Percentiles rank a stretch among this genome's conserved stretches.
Evolutionary conservation across 1,284 basidiomycete species (phyloP).

Genomic region (Sparassis latifolia): DNA sequence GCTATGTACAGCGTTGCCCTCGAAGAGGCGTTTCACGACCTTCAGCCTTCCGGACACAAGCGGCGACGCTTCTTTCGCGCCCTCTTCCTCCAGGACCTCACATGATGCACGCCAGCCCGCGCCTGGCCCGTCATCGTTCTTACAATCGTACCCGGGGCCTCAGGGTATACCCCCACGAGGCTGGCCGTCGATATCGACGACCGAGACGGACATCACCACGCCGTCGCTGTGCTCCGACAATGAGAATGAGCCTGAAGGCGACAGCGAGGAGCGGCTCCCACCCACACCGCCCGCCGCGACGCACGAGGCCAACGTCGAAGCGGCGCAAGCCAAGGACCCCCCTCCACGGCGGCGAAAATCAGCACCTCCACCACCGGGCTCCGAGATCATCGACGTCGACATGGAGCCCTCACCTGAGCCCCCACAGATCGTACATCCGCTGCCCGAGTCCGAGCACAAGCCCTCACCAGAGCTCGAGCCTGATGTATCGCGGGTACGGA

Average conservation of each 20-base stretch:
- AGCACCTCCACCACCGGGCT: background rate
- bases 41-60: conserved; percentile 6
- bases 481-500: conserved; percentile 1
- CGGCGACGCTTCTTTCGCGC: background rate
- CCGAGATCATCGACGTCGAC: background rate
- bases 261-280: conserved; percentile 27
- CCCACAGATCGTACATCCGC: background rate
- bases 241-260: conserved; percentile 28
- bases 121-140: conserved; percentile 4
- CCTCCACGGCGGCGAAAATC: background rate
- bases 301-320: no score
- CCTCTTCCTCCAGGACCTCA: conserved; percentile 3
- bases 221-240: conserved; percentile 68
- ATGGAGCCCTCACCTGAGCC: background rate
- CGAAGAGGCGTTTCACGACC: conserved; percentile 10
- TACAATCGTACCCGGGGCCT: conserved; percentile 9
- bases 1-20: conserved; percentile 7
- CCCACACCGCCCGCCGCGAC: conserved; percentile 1
- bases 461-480: background rate
- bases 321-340: no score
- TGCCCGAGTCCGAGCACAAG: no score
- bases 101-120: background rate
- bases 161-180: conserved; percentile 6
- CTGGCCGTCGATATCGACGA: conserved; percentile 21
- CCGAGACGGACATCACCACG: conserved; percentile 33